Percentiles rank a stretch among this genome's conserved stretches.
These are phyloP conservation scores for Ananas comosus DNA, from an alignment of 176 grass and related monocot species.

Conservation along the genomic window DNA sequence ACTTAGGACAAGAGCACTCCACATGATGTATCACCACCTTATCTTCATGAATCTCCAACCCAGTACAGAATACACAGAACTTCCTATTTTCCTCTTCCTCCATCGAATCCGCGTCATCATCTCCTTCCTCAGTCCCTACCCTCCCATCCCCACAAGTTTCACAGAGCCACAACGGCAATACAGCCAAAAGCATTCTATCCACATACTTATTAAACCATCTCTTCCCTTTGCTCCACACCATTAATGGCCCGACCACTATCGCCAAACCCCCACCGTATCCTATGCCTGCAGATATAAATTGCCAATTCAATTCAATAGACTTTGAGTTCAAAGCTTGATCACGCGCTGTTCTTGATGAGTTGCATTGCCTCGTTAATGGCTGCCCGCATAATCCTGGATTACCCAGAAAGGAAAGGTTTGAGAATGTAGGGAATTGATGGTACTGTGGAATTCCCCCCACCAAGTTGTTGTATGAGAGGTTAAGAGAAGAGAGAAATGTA, in stretches of 20 bases:
- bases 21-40: constrained; percentile 21
- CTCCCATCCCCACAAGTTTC: constrained; percentile 18
- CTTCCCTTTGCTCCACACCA: constrained; percentile 26
- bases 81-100: constrained; percentile 28
- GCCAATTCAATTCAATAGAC: constrained; percentile 26
- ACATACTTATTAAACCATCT: constrained; percentile 17
- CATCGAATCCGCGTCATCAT: neutral
- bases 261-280: constrained; percentile 31
- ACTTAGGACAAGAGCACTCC: constrained; percentile 32
- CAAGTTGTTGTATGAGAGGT: constrained; percentile 46
- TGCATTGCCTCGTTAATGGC: constrained; percentile 16
- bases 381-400: constrained; percentile 28
- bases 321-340: neutral
- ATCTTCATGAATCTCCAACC: constrained; percentile 17
- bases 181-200: constrained; percentile 15
- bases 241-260: constrained; percentile 15
- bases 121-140: constrained; percentile 18
- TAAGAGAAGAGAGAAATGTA: constrained; percentile 33
- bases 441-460: constrained; percentile 17
- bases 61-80: constrained; percentile 44
- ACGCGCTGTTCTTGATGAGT: neutral
- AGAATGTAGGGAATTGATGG: constrained; percentile 31
- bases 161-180: constrained; percentile 20
- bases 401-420: constrained; percentile 17
- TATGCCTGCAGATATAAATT: constrained; percentile 21